Evolutionary conservation across 192 early-diverging fungal species (phyloP), one percentile per base, ranked within the genome.

Genomic region (Radiomyces spectabilis): DNA sequence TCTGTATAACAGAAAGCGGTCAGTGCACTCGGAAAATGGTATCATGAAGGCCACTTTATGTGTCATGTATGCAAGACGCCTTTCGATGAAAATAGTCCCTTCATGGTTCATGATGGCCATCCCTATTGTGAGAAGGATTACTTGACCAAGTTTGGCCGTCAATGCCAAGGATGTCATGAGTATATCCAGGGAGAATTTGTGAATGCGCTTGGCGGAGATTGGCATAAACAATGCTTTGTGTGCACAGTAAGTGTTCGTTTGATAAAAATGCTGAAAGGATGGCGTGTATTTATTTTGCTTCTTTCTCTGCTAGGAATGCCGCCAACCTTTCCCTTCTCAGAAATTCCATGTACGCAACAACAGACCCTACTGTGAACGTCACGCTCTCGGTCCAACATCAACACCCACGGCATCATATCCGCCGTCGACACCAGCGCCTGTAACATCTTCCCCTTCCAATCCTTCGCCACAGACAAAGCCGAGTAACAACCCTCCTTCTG

Each of bases 121-220:
- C 66, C 76, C 1, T 81, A 81, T 32, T 81, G 79, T 41, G 74
- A 81, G 57, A 76, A 76, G 26, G 79, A 81, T 53, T 81, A 74
- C 41, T 21, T 68, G 3, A 53, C 51, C 32, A 53, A 65, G 31
- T 81, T 78, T 75, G 69, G 69, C 38, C 44, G 56, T 12, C 76
- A 70, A 42, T 81, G 79, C 39, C 59, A 67, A 41, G 76, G 72
- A 13, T 81, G 79, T 35, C 53, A 49, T 21, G 65, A 75, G 33
- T 59, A 60, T 13, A 77, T 81, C 27, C 69, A 60, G 4, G 76
- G 76, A 2, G 74, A 72, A 34, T 75, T 76, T 55, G 45, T 71
- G 6, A 71, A 46, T 35, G 79, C 79, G 1, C 40, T 81, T 10
- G 75, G 68, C 22, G 74, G 74, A 15, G 70, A 71, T 39, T 81